phyloP scores from a whole-genome alignment of 2,329 filamentous ascomycete species.

The Cryoendolithus antarcticus region DNA sequence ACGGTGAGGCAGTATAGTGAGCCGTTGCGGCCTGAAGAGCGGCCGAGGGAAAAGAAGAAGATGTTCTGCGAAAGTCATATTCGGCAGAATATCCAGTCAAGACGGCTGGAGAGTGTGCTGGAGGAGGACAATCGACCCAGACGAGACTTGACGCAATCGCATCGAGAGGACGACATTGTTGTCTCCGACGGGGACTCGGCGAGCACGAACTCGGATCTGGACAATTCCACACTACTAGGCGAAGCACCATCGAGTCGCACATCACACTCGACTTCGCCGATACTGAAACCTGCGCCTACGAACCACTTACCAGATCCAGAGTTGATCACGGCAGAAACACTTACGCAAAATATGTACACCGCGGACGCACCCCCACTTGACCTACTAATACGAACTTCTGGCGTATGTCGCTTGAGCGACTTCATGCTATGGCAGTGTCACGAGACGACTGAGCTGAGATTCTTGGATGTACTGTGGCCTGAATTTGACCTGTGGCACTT shows the following conservation, averaged over 20 bases:
- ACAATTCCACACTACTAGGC: conserved; percentile 3
- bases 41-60: conserved; percentile 45
- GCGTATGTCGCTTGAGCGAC: conserved; percentile 83
- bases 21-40: conserved; percentile 30
- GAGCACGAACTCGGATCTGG: conserved; percentile 8
- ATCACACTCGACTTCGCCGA: conserved; percentile 15
- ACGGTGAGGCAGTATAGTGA: conserved; percentile 80
- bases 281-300: conserved; percentile 4
- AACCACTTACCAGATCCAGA: conserved; percentile 58
- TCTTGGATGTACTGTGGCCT: conserved; percentile 85
- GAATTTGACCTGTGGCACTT: conserved; percentile 93
- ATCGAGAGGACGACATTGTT: background rate
- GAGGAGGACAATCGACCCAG: conserved; percentile 28
- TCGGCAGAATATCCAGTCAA: conserved; percentile 48
- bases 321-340: conserved; percentile 68
- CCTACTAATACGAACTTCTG: conserved; percentile 81
- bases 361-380: conserved; percentile 76
- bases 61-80: conserved; percentile 26
- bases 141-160: background rate
- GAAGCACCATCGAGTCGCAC: conserved; percentile 10
- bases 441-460: conserved; percentile 82
- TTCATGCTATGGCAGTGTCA: conserved; percentile 99
- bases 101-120: conserved; percentile 26
- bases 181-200: conserved; percentile 4
- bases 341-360: conserved; percentile 82